phyloP scores from a whole-genome alignment of 306 rosid species.

The Malus sieversii region DNA sequence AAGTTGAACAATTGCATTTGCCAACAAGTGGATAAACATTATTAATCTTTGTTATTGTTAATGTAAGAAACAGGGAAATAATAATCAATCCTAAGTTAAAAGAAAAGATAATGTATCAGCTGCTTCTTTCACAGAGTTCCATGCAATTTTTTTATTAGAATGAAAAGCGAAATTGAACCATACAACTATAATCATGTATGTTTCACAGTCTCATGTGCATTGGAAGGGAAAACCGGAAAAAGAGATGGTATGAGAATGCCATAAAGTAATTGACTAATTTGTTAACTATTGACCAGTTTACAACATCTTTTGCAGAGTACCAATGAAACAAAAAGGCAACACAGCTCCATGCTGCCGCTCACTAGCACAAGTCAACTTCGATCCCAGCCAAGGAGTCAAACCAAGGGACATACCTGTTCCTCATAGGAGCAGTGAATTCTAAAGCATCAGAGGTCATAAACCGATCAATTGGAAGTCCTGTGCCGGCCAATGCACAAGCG shows the following conservation, averaged over 20 bases:
- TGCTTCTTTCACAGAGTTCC: background rate
- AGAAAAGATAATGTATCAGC: background rate
- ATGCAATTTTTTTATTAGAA: background rate
- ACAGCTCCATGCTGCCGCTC: background rate
- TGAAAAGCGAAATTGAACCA: background rate
- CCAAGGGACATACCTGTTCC: constrained; percentile 62
- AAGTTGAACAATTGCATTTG: background rate
- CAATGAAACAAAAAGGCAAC: background rate
- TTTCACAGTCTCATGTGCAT: background rate
- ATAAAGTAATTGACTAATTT: background rate
- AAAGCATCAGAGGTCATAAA: constrained; percentile 87
- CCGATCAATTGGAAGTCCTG: constrained; percentile 96
- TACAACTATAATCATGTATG: background rate
- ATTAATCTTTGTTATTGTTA: background rate
- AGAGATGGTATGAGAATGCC: background rate
- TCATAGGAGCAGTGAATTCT: constrained; percentile 81
- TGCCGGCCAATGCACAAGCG: constrained; percentile 98
- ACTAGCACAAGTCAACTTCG: background rate
- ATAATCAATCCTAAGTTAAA: background rate
- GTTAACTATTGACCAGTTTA: background rate
- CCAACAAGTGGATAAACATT: background rate
- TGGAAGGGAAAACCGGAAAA: background rate
- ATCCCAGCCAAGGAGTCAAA: background rate
- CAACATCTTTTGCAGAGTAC: background rate
- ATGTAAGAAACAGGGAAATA: background rate